These are phyloP conservation scores for Thuja plicata DNA, from an alignment of 83 land plant species.

Conservation along the genomic window DNA sequence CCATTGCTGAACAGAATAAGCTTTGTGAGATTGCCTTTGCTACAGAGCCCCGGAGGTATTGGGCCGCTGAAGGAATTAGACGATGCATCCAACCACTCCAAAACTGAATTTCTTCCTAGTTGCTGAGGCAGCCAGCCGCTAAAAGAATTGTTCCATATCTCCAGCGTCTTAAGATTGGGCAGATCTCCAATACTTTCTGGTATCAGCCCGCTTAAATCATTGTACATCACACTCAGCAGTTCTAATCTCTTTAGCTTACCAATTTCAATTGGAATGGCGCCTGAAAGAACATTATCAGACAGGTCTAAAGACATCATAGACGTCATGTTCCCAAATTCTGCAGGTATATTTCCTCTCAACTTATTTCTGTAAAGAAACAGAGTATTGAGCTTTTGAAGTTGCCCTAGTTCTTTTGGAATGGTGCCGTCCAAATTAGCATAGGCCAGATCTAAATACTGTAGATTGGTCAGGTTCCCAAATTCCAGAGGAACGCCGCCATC, in stretches of 20 bases:
- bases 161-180: slow-evolving; percentile 38
- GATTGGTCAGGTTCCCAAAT: slow-evolving; percentile 60
- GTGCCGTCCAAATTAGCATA: slow-evolving; percentile 52
- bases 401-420: slow-evolving; percentile 72
- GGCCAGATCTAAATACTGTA: slow-evolving; percentile 52
- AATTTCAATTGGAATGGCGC: slow-evolving; percentile 56
- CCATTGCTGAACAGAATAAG: slow-evolving; percentile 74
- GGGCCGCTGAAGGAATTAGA: slow-evolving; percentile 62
- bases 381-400: slow-evolving; percentile 31
- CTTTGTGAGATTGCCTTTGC: slow-evolving; percentile 48
- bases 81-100: slow-evolving; percentile 61
- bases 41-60: slow-evolving; percentile 52
- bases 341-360: slow-evolving; percentile 49
- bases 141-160: slow-evolving; percentile 68
- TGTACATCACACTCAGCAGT: slow-evolving; percentile 60
- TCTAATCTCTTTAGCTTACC: slow-evolving; percentile 43
- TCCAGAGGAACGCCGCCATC: slow-evolving; percentile 54
- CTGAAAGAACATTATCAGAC: slow-evolving; percentile 53
- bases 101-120: slow-evolving; percentile 48
- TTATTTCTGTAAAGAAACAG: slow-evolving; percentile 52
- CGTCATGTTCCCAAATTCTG: slow-evolving; percentile 43
- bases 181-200: slow-evolving; percentile 42
- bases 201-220: slow-evolving; percentile 42
- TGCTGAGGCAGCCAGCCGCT: slow-evolving; percentile 53
- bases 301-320: slow-evolving; percentile 43